Base-by-base conservation (phyloP, 768 basidiomycete species). In the Suillus fuscotomentosus region DNA sequence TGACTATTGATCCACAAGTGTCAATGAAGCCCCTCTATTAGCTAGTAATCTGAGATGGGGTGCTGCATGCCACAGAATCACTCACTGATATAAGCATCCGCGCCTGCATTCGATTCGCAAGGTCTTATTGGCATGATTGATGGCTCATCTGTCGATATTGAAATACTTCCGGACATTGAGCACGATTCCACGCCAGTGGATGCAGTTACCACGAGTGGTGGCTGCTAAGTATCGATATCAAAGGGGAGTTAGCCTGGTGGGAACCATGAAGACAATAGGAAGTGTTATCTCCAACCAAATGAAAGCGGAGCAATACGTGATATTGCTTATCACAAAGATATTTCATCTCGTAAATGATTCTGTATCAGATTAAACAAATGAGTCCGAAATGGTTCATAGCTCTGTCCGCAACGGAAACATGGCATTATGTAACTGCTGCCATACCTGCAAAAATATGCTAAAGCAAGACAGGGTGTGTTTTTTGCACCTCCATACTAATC, bases 191-290 rank as follows among this genome's bases (percentile, higher is more conserved):
- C 67, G 11, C 69, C 76, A 22, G 76, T 75, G 27, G 87, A 89
- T 64, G 66, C 87, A 61, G 86, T 88, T n/a, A 83, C 81, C 20
- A 73, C 76, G 60, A 66, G 67, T 31, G 84, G 84, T 20, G 83
- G 84, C 67, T 83, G 61, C 76, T 83, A 61, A 79, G 76, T 66
- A 71, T 77, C 61, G 79, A 77, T 67, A 71, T 77, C 62, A 70
- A 72, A 36, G 73, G 80, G 3, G 81, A 80, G 70, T 83, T 85
- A 11, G 77, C 34, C 11, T 51, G 36, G 14, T 9, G 24, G 24
- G 10, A 38, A 36, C 27, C 3, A n/a, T 38, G 31, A 38, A 27
- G 31, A 14, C 31, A 50, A 31, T 27, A 41, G 43, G 13, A 53
- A 31, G 47, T 64, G 11, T 11, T 47, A 41, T 34, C 17, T 31